These are phyloP conservation scores for Brassica incana DNA, from an alignment of 345 rosid species.

Conservation along the genomic window DNA sequence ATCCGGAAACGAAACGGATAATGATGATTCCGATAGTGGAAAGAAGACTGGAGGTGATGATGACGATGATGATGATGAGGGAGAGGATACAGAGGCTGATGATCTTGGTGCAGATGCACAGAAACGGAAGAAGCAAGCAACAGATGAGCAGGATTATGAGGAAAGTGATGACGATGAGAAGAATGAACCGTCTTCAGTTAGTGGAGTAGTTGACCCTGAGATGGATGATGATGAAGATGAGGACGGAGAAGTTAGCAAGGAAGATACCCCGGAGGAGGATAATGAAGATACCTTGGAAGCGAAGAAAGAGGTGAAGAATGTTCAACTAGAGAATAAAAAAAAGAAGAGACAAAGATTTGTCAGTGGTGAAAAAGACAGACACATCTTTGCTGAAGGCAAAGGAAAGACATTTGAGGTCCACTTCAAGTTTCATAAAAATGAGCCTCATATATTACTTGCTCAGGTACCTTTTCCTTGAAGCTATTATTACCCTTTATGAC, in stretches of 20 bases:
- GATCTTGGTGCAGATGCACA: slow-evolving; percentile 87
- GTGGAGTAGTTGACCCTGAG: slow-evolving; percentile 39
- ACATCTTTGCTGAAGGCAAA: slow-evolving; percentile 43
- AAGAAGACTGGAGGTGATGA: slow-evolving; percentile 47
- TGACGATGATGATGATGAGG: slow-evolving; percentile 54
- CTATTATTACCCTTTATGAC: neutral
- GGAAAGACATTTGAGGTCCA: slow-evolving; percentile 68
- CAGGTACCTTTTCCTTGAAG: slow-evolving; percentile 56
- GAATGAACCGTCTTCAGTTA: slow-evolving; percentile 36
- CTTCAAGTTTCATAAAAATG: slow-evolving; percentile 54
- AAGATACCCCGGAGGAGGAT: slow-evolving; percentile 19
- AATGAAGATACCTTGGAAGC: slow-evolving; percentile 32
- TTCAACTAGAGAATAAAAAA: slow-evolving; percentile 31
- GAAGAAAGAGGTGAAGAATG: slow-evolving; percentile 28
- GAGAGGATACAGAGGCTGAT: slow-evolving; percentile 48
- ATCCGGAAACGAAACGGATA: slow-evolving; percentile 46
- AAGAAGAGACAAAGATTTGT: slow-evolving; percentile 36
- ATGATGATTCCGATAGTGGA: slow-evolving; percentile 49
- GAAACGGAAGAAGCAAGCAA: slow-evolving; percentile 53
- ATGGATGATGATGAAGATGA: slow-evolving; percentile 37
- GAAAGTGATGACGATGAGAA: slow-evolving; percentile 58
- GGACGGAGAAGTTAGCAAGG: slow-evolving; percentile 31
- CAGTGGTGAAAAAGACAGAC: slow-evolving; percentile 46
- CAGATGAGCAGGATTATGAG: slow-evolving; percentile 81
- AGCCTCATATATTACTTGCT: slow-evolving; percentile 82